Base-by-base conservation (phyloP, 768 basidiomycete genomes). In the Lactarius sp. region DNA sequence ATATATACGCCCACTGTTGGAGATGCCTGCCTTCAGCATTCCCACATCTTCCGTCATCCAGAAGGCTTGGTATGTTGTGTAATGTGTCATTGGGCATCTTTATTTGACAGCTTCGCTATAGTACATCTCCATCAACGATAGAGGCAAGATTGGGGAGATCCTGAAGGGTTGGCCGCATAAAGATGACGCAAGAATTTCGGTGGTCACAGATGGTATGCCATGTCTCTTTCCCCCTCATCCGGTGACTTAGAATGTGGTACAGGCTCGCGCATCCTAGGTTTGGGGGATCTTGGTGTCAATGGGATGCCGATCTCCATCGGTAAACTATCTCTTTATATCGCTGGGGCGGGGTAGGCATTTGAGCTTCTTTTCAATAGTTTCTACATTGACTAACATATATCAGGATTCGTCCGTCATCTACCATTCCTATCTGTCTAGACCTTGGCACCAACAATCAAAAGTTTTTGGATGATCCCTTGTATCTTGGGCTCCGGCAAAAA, bases 1-100 rank as follows among this genome's bases (percentile, higher is more conserved):
- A 92, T 96, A 60, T 96, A 95, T 73, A 96, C 94, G 0, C 94
- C 94, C 0, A 92, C 90, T 14, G 92, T 96, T 34, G 94, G 94
- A 31, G 92, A 95, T 69, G 94, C 93, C 3, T 94, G 92, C 71
- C 72, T 91, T 68, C 87, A 91, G 70, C 94, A 84, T 76, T 89
- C 87, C 22, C 84, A 87, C 64, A 92, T 86, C 67, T 92, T 86
- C 72, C 79, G 88, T 66, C 80, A 82, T 46, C 84, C 89, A 0
- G 89, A 92, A 71, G 90, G 90, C 49, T 74, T 87, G 73, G 83
- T 94, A 67, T 4, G 22, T 34, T 47, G 34, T 55, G 14, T 53
- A 46, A 16, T 22, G 56, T 42, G 13, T 51, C 41, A 31, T 52
- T 22, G 14, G 47, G 46, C n/a, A 7, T 6, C 10, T 36, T 44